These are phyloP conservation scores for Blastocystis sp. DNA, from an alignment of 352 stramenopile genomes.

Conservation along the genomic window DNA sequence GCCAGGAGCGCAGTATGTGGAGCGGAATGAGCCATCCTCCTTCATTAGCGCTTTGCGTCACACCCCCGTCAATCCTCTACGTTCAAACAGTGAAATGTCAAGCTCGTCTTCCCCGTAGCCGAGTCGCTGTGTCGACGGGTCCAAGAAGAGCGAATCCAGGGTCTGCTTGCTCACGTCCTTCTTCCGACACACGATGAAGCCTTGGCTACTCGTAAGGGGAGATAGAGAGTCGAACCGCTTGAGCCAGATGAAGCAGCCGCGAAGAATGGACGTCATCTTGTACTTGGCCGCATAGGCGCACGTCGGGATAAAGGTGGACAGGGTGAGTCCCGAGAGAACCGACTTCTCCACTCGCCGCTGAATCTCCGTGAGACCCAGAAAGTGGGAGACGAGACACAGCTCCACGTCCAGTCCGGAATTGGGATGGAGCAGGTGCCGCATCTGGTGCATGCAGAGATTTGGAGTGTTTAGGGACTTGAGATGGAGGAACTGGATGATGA, in stretches of 20 bases:
- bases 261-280: constrained; percentile 8
- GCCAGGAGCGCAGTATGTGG: constrained; percentile 12
- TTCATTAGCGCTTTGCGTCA: neutral
- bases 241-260: constrained; percentile 21
- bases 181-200: neutral
- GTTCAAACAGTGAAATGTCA: neutral
- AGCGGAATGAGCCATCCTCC: constrained; percentile 14
- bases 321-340: neutral
- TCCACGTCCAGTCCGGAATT: constrained; percentile 55
- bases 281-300: constrained; percentile 45
- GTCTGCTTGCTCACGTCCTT: neutral
- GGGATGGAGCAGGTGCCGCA: constrained; percentile 24
- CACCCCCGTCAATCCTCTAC: neutral
- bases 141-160: neutral
- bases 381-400: constrained; percentile 5
- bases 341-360: constrained; percentile 9
- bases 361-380: neutral
- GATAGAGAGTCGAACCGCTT: neutral
- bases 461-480: neutral
- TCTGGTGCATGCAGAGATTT: constrained; percentile 7
- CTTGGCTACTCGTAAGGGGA: neutral
- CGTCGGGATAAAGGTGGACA: constrained; percentile 13
- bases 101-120: neutral
- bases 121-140: neutral
- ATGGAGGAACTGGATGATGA: constrained; percentile 44